Conservation (phyloP, 2,329 filamentous ascomycete genomes). For the Fusarium sp. region DNA sequence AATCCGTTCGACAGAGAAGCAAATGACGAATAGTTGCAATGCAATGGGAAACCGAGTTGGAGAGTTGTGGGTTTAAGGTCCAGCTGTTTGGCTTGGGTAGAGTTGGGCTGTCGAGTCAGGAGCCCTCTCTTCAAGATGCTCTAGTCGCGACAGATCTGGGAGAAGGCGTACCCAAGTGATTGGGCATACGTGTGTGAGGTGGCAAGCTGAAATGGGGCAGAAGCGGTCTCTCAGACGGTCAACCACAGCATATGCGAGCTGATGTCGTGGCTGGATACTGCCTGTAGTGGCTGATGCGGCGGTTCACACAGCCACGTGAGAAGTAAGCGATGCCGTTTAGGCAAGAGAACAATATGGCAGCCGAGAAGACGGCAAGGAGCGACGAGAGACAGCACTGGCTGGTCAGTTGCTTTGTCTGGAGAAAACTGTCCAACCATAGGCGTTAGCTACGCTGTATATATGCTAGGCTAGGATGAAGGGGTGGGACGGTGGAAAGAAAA, state of each 20-base stretch:
- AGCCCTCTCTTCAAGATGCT: constrained; percentile 18
- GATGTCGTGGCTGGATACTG: constrained; percentile 58
- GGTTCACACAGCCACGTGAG: constrained; percentile 59
- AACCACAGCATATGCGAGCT: constrained; percentile 71
- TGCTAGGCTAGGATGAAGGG: constrained; percentile 42
- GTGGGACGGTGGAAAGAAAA: constrained; percentile 30
- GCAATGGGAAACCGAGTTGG: constrained; percentile 38
- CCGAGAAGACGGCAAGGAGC: constrained; percentile 32
- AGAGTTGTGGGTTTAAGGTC: constrained; percentile 48
- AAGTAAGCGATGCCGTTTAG: constrained; percentile 27
- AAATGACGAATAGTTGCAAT: constrained; percentile 42
- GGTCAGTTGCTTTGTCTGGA: constrained; percentile 40
- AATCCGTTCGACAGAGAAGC: constrained; percentile 18
- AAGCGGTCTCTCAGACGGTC: constrained; percentile 63
- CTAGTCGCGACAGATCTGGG: constrained; percentile 55
- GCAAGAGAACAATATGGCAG: constrained; percentile 7
- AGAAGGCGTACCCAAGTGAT: constrained; percentile 65
- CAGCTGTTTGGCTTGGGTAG: constrained; percentile 52
- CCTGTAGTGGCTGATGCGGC: constrained; percentile 48
- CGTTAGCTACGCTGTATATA: constrained; percentile 51
- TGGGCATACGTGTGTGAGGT: constrained; percentile 72
- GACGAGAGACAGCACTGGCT: constrained; percentile 38
- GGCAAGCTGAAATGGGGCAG: constrained; percentile 64
- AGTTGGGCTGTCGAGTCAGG: constrained; percentile 60
- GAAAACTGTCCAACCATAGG: constrained; percentile 52